phyloP scores from a whole-genome alignment of 148 eudicot genomes.

The Persicaria tinctoria region DNA sequence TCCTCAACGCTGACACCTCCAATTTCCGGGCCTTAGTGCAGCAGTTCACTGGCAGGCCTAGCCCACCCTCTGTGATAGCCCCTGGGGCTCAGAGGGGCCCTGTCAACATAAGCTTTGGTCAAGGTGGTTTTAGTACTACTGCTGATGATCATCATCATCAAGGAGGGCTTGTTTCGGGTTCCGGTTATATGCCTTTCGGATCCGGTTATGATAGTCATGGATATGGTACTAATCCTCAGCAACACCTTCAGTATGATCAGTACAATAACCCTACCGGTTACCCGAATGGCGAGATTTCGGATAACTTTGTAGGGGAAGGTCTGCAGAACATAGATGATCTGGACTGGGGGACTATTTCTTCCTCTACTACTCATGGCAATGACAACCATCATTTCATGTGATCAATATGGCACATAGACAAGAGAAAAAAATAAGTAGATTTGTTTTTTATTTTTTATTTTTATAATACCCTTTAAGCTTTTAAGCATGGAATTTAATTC shows the following conservation, averaged over 20 bases:
- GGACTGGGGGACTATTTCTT: constrained; percentile 8
- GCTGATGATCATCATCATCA: neutral
- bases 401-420: neutral
- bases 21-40: constrained; percentile 52
- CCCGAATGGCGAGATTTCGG: neutral
- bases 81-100: constrained; percentile 26
- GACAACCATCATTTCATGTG: constrained; percentile 9
- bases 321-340: constrained; percentile 8
- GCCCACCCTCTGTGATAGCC: constrained; percentile 1
- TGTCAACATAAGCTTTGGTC: constrained; percentile 27
- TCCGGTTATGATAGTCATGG: neutral
- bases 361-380: constrained; percentile 1
- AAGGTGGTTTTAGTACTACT: neutral
- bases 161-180: neutral
- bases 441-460: neutral
- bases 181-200: neutral
- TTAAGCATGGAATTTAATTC: neutral
- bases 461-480: neutral
- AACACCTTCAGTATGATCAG: neutral
- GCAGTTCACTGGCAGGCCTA: constrained; percentile 37
- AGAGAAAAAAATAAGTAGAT: neutral
- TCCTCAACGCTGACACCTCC: constrained; percentile 33
- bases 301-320: neutral
- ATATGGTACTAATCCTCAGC: neutral
- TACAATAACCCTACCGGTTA: neutral